phyloP scores from a whole-genome alignment of 805 yeast genomes.

The Ogataea corticis region DNA sequence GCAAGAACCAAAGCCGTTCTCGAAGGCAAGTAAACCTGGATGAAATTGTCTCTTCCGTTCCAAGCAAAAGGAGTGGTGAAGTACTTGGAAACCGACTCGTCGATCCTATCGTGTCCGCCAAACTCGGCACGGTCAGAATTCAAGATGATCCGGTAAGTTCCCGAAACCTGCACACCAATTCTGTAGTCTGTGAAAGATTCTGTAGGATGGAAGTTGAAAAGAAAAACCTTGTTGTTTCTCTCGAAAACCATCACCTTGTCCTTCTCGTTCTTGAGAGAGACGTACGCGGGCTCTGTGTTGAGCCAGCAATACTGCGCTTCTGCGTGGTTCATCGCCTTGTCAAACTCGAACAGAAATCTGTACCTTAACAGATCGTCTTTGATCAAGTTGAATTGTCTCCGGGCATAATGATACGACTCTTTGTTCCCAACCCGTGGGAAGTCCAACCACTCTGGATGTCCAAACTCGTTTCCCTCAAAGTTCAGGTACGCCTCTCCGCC shows the following conservation, averaged over 20 bases:
- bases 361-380: constrained; percentile 81
- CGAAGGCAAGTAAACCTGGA: constrained; percentile 81
- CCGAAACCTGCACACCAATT: constrained; percentile 83
- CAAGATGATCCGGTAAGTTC: constrained; percentile 71
- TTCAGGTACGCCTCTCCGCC: constrained; percentile 97
- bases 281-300: constrained; percentile 69
- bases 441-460: constrained; percentile 99
- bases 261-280: constrained; percentile 82
- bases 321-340: constrained; percentile 75
- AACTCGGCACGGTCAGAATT: constrained; percentile 68
- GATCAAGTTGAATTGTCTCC: constrained; percentile 89
- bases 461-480: constrained; percentile 97
- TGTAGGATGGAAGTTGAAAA: constrained; percentile 89
- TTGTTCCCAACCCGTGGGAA: constrained; percentile 90
- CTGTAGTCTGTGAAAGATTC: constrained; percentile 83
- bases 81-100: constrained; percentile 50
- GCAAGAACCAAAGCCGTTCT: constrained; percentile 70
- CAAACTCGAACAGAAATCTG: constrained; percentile 77
- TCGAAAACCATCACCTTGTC: constrained; percentile 91
- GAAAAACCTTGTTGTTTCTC: constrained; percentile 78
- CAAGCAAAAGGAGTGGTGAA: constrained; percentile 75
- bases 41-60: constrained; percentile 75
- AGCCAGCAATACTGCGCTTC: constrained; percentile 77
- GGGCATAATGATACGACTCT: constrained; percentile 88
- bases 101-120: constrained; percentile 84